These are phyloP conservation scores for Tylopilus balloui DNA, from an alignment of 768 basidiomycete species.

Conservation along the genomic window DNA sequence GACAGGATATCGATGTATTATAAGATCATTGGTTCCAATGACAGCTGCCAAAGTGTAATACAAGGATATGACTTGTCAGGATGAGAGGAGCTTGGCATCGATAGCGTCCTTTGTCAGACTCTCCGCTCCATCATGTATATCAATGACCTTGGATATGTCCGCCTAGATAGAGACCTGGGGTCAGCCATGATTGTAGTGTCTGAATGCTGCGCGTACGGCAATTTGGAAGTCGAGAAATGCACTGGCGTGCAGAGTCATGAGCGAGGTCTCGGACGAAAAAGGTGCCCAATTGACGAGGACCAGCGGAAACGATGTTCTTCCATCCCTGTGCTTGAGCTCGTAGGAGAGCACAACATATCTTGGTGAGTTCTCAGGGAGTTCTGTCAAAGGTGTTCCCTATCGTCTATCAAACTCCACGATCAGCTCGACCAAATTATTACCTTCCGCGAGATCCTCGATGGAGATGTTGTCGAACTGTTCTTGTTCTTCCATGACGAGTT, in stretches of 20 bases:
- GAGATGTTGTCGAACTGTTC: constrained; percentile 73
- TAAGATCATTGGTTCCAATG: background rate
- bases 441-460: constrained; percentile 85
- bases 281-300: constrained; percentile 90
- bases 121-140: constrained; percentile 78
- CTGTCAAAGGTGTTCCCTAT: constrained; percentile 36
- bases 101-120: constrained; percentile 69
- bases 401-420: background rate
- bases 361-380: constrained; percentile 83
- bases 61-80: constrained; percentile 2
- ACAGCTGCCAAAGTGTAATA: background rate
- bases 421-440: constrained; percentile 36
- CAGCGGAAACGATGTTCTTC: constrained; percentile 79
- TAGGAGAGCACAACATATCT: constrained; percentile 84
- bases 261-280: constrained; percentile 64
- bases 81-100: constrained; percentile 50
- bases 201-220: constrained; percentile 45
- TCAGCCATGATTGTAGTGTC: background rate
- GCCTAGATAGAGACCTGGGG: constrained; percentile 46
- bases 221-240: constrained; percentile 75
- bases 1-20: too few species aligned
- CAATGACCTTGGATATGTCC: constrained; percentile 74
- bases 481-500: constrained; percentile 78
- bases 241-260: constrained; percentile 81
- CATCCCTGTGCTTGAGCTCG: constrained; percentile 74